These are phyloP conservation scores for Arbutus unedo DNA, from an alignment of 148 eudicot genomes.

Conservation along the genomic window DNA sequence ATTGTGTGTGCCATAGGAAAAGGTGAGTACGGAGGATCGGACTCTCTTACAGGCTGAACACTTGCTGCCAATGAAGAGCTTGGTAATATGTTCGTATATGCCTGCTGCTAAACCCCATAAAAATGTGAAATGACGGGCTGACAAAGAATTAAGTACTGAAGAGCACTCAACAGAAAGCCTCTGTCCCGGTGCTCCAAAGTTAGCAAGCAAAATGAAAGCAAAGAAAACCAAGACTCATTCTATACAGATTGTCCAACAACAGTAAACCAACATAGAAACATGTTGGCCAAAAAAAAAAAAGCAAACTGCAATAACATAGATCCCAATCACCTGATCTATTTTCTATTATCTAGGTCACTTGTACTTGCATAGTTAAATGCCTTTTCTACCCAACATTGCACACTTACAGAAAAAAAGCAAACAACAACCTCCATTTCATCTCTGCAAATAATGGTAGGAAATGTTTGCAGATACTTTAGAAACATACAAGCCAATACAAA, in stretches of 20 bases:
- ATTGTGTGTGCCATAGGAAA: conserved; percentile 60
- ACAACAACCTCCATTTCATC: neutral
- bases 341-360: neutral
- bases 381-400: too few species aligned
- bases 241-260: neutral
- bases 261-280: neutral
- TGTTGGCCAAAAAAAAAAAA: neutral
- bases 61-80: conserved; percentile 60
- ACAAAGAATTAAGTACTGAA: neutral
- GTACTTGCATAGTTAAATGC: neutral
- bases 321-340: neutral
- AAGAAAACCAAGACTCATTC: neutral
- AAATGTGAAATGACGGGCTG: conserved; percentile 4
- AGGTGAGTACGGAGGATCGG: conserved; percentile 73
- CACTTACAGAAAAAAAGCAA: neutral
- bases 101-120: conserved; percentile 36
- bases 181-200: neutral
- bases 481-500: neutral
- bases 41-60: conserved; percentile 61
- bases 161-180: neutral
- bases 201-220: neutral
- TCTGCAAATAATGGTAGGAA: neutral
- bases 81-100: conserved; percentile 61
- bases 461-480: neutral
- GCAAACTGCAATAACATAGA: neutral